Conservation (phyloP, 2,329 filamentous ascomycete genomes). For the Mariannaea elegans region DNA sequence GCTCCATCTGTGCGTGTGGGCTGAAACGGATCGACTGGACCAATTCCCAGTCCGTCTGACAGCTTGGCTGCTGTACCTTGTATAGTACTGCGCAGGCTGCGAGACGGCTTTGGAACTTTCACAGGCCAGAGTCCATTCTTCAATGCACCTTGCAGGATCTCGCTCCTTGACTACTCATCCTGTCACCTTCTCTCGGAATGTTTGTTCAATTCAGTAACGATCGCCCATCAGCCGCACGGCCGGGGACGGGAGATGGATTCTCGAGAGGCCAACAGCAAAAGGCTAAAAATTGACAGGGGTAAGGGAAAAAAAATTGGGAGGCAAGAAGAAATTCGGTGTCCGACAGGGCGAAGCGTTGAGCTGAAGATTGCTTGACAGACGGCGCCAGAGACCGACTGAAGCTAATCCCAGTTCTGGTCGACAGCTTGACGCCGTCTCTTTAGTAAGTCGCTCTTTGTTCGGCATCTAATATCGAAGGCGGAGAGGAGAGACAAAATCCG, state of each 20-base stretch:
- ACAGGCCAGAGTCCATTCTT: no score
- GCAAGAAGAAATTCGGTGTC: not conserved
- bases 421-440: not conserved
- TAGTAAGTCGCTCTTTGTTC: not conserved
- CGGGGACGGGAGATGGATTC: constrained; percentile 23
- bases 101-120: no score
- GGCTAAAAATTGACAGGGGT: not conserved
- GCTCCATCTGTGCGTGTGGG: not conserved
- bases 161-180: not conserved
- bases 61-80: no score
- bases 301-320: constrained; percentile 9
- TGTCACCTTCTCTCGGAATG: not conserved
- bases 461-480: constrained; percentile 1
- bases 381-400: not conserved
- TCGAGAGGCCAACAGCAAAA: not conserved
- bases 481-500: not conserved
- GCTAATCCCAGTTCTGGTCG: constrained; percentile 8
- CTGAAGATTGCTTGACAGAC: not conserved
- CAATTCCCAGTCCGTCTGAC: no score
- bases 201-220: not conserved
- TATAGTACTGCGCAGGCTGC: no score
- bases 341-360: not conserved
- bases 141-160: no score
- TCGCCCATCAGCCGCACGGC: constrained; percentile 20
- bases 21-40: not conserved